phyloP scores from a whole-genome alignment of 176 grass and related monocot species.

The Oryza punctata region DNA sequence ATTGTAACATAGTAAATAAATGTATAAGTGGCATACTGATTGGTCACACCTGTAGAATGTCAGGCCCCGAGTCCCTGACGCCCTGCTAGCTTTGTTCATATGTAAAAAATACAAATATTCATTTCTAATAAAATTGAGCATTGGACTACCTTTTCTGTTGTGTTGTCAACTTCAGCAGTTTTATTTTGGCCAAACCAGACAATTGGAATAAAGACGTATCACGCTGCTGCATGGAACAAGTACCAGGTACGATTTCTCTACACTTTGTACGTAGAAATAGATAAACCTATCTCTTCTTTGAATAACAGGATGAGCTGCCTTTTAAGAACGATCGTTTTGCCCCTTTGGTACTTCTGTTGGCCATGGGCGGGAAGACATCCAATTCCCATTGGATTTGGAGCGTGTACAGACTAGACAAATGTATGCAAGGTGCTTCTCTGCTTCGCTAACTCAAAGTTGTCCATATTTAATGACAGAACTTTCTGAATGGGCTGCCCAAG shows the following conservation, averaged over 20 bases:
- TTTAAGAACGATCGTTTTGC: constrained; percentile 9
- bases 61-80: not conserved
- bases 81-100: not conserved
- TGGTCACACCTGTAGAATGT: not conserved
- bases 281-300: constrained; percentile 37
- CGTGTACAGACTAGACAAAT: constrained; percentile 24
- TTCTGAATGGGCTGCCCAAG: constrained; percentile 15
- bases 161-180: not conserved
- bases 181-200: not conserved
- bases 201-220: constrained; percentile 26
- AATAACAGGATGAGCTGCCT: constrained; percentile 23
- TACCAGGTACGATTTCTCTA: constrained; percentile 33
- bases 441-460: constrained; percentile 32
- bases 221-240: constrained; percentile 39
- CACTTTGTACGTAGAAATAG: constrained; percentile 25
- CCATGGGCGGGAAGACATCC: constrained; percentile 20
- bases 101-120: constrained; percentile 16
- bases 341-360: constrained; percentile 35
- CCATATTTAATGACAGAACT: constrained; percentile 29
- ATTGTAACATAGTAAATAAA: constrained; percentile 34
- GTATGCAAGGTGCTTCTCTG: constrained; percentile 28
- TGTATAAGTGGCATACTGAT: constrained; percentile 6
- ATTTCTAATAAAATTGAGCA: constrained; percentile 15
- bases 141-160: not conserved
- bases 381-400: constrained; percentile 39